Evolutionary conservation across 1,284 basidiomycete genomes (phyloP).

Genomic region (Albatrellus sp.): DNA sequence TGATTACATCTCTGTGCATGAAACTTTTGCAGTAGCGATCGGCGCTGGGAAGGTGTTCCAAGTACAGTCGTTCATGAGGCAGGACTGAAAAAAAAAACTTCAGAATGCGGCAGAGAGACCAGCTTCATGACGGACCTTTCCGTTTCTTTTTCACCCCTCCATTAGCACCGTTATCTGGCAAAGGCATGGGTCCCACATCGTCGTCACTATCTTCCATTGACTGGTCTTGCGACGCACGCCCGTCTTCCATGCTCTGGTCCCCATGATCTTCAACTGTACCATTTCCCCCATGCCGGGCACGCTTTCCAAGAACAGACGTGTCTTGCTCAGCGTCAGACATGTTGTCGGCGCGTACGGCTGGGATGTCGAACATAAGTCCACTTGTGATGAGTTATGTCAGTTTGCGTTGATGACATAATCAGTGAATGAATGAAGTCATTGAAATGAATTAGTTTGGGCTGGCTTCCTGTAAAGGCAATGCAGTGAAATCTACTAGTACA

Average conservation of each 20-base stretch:
- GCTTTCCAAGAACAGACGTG: constrained; percentile 49
- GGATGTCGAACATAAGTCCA: too few relatives aligned
- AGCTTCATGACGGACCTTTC: constrained; percentile 36
- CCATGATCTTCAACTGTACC: constrained; percentile 15
- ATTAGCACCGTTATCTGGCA: constrained; percentile 33
- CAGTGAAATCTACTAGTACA: too few relatives aligned
- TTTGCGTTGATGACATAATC: too few relatives aligned
- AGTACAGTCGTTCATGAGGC: constrained; percentile 73
- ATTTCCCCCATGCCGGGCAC: constrained; percentile 30
- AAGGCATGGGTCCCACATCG: constrained; percentile 68
- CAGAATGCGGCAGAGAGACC: too few relatives aligned
- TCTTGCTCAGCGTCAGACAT: constrained; percentile 23
- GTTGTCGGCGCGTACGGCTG: not conserved
- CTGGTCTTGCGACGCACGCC: constrained; percentile 18
- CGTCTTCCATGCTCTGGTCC: constrained; percentile 11
- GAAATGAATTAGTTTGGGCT: too few relatives aligned
- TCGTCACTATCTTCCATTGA: constrained; percentile 41
- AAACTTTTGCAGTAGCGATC: constrained; percentile 96
- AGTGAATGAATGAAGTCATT: too few relatives aligned
- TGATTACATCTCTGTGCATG: constrained; percentile 94
- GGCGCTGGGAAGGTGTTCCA: constrained; percentile 84
- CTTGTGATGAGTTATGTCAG: too few relatives aligned
- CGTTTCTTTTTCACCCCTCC: constrained; percentile 40
- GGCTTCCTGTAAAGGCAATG: too few relatives aligned
- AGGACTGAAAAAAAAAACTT: constrained; percentile 32